Evolutionary conservation across 2,329 filamentous ascomycete genomes (phyloP).

Genomic region (Rhynchosporium graminicola): DNA sequence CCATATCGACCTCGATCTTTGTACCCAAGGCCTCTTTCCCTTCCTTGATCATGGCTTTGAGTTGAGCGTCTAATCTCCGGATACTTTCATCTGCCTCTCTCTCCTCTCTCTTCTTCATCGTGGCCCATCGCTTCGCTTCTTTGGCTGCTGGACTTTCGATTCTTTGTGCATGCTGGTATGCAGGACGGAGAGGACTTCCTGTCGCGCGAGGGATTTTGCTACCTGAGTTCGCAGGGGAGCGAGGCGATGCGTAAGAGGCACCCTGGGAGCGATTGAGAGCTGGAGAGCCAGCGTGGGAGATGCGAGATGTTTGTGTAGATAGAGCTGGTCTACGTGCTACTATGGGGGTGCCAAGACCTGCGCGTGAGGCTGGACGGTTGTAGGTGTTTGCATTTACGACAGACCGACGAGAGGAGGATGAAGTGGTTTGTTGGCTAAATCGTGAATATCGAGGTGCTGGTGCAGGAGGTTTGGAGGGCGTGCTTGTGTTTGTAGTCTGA

Average conservation of each 20-base stretch:
- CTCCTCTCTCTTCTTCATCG: slow-evolving; percentile 71
- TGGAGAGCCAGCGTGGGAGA: slow-evolving; percentile 52
- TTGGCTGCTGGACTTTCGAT: slow-evolving; percentile 45
- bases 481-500: slow-evolving; percentile 3
- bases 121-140: slow-evolving; percentile 74
- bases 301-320: slow-evolving; percentile 39
- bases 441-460: slow-evolving; percentile 21
- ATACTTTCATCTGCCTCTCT: slow-evolving; percentile 78
- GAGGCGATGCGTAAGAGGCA: slow-evolving; percentile 56
- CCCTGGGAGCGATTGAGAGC: slow-evolving; percentile 45
- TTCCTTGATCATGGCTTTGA: slow-evolving; percentile 86
- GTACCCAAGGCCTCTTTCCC: slow-evolving; percentile 84
- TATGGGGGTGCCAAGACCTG: slow-evolving; percentile 26
- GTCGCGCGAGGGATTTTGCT: slow-evolving; percentile 32
- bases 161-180: not conserved
- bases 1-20: slow-evolving; percentile 43
- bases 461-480: slow-evolving; percentile 24
- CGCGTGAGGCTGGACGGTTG: slow-evolving; percentile 34
- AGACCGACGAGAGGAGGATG: slow-evolving; percentile 30
- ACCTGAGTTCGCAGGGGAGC: slow-evolving; percentile 42
- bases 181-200: slow-evolving; percentile 13
- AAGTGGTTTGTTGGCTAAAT: slow-evolving; percentile 35
- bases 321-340: slow-evolving; percentile 28
- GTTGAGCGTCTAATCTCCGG: slow-evolving; percentile 72
- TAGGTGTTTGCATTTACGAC: slow-evolving; percentile 5